phyloP scores from a whole-genome alignment of 2,329 filamentous ascomycete species.

The Colletotrichum liaoningense region DNA sequence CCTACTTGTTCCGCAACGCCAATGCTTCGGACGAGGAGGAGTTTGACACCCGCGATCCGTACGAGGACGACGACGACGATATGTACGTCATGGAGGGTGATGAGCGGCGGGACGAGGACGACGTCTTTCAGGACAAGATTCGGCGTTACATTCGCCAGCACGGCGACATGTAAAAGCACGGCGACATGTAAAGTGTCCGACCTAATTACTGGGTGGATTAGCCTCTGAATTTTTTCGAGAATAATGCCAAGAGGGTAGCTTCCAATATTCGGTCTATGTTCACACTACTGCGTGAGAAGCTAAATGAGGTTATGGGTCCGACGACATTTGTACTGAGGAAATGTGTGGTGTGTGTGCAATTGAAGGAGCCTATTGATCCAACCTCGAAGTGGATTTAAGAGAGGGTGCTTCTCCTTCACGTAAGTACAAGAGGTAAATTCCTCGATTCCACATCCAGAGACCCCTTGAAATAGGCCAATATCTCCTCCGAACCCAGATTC shows the following conservation, averaged over 20 bases:
- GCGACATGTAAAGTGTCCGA: too few species aligned
- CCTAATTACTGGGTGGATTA: too few species aligned
- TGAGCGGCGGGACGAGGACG: slow-evolving; percentile 44
- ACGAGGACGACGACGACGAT: slow-evolving; percentile 49
- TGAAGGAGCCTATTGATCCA: slow-evolving; percentile 1
- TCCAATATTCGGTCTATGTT: too few species aligned
- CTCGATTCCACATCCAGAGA: background rate
- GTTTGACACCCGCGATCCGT: slow-evolving; percentile 55
- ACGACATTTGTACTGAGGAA: too few species aligned
- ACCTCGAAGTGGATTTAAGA: background rate
- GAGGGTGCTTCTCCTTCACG: background rate
- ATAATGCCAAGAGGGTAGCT: too few species aligned
- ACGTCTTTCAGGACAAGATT: slow-evolving; percentile 39
- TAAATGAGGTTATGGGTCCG: too few species aligned
- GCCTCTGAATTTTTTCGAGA: too few species aligned
- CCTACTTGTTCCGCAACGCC: slow-evolving; percentile 65
- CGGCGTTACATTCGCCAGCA: slow-evolving; percentile 38
- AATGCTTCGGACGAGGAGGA: slow-evolving; percentile 68
- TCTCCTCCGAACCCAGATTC: background rate
- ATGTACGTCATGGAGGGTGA: slow-evolving; percentile 51
- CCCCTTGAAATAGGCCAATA: background rate
- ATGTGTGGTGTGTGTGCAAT: background rate
- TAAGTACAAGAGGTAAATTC: background rate
- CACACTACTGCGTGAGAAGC: too few species aligned
- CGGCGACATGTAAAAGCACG: slow-evolving; percentile 11